Conservation (phyloP, 352 stramenopile genomes). For the Phytophthora aleatoria region DNA sequence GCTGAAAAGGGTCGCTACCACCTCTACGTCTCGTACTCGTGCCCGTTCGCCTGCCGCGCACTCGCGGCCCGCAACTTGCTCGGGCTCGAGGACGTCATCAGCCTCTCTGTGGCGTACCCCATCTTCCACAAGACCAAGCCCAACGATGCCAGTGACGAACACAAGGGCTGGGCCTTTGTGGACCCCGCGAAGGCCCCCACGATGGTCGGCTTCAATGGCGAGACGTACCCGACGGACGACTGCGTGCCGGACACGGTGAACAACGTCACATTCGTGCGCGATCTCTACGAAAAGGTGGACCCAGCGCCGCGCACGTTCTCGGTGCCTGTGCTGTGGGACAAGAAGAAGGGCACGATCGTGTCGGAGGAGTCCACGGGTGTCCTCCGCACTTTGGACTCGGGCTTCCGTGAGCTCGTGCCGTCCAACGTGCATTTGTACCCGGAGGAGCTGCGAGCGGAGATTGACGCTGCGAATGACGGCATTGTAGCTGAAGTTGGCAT, state of each 20-base stretch:
- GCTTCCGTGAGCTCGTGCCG: conserved; percentile 47
- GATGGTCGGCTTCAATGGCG: conserved; percentile 13
- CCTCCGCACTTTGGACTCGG: conserved; percentile 54
- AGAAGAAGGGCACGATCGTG: conserved; percentile 72
- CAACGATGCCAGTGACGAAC: conserved; percentile 37
- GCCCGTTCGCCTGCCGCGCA: conserved; percentile 72
- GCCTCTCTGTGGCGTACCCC: conserved; percentile 80
- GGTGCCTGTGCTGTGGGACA: conserved; percentile 81
- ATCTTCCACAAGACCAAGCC: conserved; percentile 52
- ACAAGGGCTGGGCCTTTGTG: conserved; percentile 48
- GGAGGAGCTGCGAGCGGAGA: neutral
- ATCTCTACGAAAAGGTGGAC: conserved; percentile 49
- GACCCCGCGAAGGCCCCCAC: conserved; percentile 10
- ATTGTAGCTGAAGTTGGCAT: conserved; percentile 1
- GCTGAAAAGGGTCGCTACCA: conserved; percentile 82
- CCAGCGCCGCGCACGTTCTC: conserved; percentile 29
- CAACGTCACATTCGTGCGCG: conserved; percentile 28
- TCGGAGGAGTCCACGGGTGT: conserved; percentile 86
- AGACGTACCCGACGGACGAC: conserved; percentile 22
- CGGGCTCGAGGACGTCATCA: conserved; percentile 91
- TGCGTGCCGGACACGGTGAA: conserved; percentile 39
- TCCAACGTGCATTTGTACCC: conserved; percentile 44
- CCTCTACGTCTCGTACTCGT: conserved; percentile 93
- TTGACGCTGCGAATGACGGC: neutral
- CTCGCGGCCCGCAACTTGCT: conserved; percentile 88